Percentiles rank a stretch among this genome's conserved stretches.
phyloP scores from a whole-genome alignment of 164 flowering plant species.

The Echeveria elegans region DNA sequence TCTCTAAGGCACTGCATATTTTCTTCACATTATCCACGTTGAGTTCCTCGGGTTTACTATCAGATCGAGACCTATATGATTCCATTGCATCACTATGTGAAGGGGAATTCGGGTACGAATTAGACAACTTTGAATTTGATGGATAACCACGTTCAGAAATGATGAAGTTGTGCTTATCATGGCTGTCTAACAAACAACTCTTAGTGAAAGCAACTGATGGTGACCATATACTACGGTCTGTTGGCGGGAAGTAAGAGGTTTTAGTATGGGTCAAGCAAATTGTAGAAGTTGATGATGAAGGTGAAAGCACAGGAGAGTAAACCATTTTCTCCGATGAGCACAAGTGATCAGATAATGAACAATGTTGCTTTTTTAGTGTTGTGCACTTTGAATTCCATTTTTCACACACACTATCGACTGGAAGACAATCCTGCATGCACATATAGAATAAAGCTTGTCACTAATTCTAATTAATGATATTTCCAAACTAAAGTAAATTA shows the following conservation, averaged over 20 bases:
- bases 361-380: conserved; percentile 36
- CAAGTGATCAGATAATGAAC: neutral
- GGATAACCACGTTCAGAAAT: neutral
- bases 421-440: conserved; percentile 36
- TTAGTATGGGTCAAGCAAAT: neutral
- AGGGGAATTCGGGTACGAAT: conserved; percentile 50
- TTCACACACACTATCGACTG: conserved; percentile 38
- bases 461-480: neutral
- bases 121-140: neutral
- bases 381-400: conserved; percentile 68
- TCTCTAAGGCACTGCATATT: conserved; percentile 58
- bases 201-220: neutral
- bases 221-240: neutral
- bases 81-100: conserved; percentile 69
- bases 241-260: neutral
- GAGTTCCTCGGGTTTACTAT: conserved; percentile 47
- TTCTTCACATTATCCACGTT: conserved; percentile 48
- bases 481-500: neutral
- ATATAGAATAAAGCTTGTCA: neutral
- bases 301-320: conserved; percentile 14
- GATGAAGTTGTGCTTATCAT: neutral
- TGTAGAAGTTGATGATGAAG: conserved; percentile 6
- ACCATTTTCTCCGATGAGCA: conserved; percentile 29
- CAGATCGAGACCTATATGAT: conserved; percentile 21
- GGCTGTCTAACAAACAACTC: too few relatives aligned